Conservation (phyloP, 2,329 filamentous ascomycete genomes). For the Lasiodiplodia theobromae region DNA sequence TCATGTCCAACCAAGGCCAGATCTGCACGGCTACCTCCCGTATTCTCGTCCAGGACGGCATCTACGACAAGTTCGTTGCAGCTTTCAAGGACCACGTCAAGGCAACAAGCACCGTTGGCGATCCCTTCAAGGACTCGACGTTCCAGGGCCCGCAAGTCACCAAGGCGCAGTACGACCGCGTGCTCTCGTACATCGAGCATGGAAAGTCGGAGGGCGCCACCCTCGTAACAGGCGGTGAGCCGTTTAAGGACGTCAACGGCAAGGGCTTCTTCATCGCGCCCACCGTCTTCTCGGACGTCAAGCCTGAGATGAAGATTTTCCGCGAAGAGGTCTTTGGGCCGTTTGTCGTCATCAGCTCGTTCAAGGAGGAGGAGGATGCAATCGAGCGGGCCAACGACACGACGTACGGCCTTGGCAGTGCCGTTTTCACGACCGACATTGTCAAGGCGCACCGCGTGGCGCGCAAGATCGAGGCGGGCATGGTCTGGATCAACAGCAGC, state of each 20-base stretch:
- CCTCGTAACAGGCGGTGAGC: conserved; percentile 58
- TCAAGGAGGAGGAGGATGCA: conserved; percentile 63
- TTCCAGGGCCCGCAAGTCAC: conserved; percentile 70
- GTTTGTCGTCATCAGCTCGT: conserved; percentile 68
- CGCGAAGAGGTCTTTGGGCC: conserved; percentile 69
- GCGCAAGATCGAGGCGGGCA: conserved; percentile 56
- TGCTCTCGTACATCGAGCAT: conserved; percentile 63
- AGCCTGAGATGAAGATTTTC: conserved; percentile 63
- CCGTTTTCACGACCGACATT: conserved; percentile 60
- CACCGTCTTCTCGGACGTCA: conserved; percentile 65
- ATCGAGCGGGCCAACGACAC: conserved; percentile 56
- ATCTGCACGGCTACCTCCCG: conserved; percentile 55
- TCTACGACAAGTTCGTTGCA: conserved; percentile 64
- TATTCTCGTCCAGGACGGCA: conserved; percentile 66
- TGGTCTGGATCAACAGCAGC: conserved; percentile 60
- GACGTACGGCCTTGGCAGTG: conserved; percentile 60
- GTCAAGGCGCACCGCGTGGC: conserved; percentile 55
- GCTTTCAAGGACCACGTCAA: conserved; percentile 56
- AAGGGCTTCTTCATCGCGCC: conserved; percentile 66
- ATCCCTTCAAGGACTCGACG: conserved; percentile 47
- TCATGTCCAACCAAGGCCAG: conserved; percentile 63
- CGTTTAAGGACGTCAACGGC: conserved; percentile 38
- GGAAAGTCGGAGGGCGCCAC: conserved; percentile 62
- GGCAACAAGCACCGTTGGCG: conserved; percentile 44
- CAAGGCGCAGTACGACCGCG: conserved; percentile 68